These are phyloP conservation scores for Clitopilus hobsonii DNA, from an alignment of 768 basidiomycete genomes.

Conservation along the genomic window DNA sequence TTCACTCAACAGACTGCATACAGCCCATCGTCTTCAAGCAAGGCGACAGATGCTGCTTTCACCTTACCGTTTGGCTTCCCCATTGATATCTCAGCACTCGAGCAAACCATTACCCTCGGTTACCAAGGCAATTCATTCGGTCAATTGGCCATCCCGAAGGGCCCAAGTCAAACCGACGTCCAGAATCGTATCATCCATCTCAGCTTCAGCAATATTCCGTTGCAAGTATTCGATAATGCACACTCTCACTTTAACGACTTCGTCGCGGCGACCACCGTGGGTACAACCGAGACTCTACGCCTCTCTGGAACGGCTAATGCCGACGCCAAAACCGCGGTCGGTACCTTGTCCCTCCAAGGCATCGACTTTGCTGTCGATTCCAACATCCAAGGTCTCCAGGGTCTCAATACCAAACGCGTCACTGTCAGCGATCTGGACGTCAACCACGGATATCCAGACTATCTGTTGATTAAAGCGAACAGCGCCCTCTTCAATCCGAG, in stretches of 20 bases:
- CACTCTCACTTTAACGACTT: slow-evolving; percentile 57
- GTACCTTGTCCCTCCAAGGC: slow-evolving; percentile 48
- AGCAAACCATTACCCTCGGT: slow-evolving; percentile 53
- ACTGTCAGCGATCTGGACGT: slow-evolving; percentile 58
- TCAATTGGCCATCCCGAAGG: slow-evolving; percentile 53
- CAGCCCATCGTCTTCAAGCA: slow-evolving; percentile 52
- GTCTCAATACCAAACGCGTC: slow-evolving; percentile 53
- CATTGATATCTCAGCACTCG: slow-evolving; percentile 56
- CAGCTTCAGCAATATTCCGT: slow-evolving; percentile 54
- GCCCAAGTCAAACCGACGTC: slow-evolving; percentile 58
- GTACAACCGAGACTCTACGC: slow-evolving; percentile 36
- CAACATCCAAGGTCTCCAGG: slow-evolving; percentile 58
- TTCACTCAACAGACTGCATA: slow-evolving; percentile 59
- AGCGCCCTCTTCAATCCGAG: slow-evolving; percentile 61
- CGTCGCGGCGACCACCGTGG: slow-evolving; percentile 54
- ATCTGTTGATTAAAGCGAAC: slow-evolving; percentile 62
- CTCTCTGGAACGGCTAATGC: slow-evolving; percentile 54
- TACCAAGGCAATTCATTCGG: slow-evolving; percentile 53
- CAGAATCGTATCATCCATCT: slow-evolving; percentile 55
- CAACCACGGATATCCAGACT: slow-evolving; percentile 60
- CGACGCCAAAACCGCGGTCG: slow-evolving; percentile 62
- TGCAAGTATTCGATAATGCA: slow-evolving; percentile 45
- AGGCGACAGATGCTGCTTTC: slow-evolving; percentile 58
- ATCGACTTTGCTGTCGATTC: slow-evolving; percentile 60
- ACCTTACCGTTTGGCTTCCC: slow-evolving; percentile 68